Evolutionary conservation across 345 rosid genomes (phyloP), one percentile per base, ranked within the genome.

Genomic region (Limnanthes douglasii): DNA sequence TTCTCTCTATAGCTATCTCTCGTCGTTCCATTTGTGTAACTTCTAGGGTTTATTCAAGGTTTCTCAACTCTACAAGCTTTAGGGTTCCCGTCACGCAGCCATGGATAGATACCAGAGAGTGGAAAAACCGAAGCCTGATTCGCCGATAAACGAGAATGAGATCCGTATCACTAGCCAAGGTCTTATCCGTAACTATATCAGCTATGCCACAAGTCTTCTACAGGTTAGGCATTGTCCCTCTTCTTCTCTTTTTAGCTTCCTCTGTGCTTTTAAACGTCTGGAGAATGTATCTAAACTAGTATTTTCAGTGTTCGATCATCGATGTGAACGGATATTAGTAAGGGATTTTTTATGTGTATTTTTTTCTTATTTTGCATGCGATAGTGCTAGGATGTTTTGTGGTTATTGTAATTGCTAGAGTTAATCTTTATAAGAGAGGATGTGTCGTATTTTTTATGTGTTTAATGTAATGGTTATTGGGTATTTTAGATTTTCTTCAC

Each of bases 91-190:
- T 32, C 5, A 16, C 27, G 32, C 41, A 40, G 41, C 20, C 31
- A 88, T 88, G 97, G 97, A 88, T 50, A 71, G 83, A 53, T 83
- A 88, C 57, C 71, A 67, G 53, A 73, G 75, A 45, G 95, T 88
- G 4, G 95, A 73, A 54, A 88, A 64, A 45, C 83, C 72, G 8
- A 82, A 72, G 48, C 62, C 53, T 0, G 83, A 59, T 6, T 48
- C 70, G 4, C 85, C 92, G 43, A 84, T 88, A 8, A 79, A 66
- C 61, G 88, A 78, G 43, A 86, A 81, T 54, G 94, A 86, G 81
- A 83, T 88, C 66, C 90, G 95, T 36, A 83, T 88, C 74, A 88
- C 95, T 25, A 55, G 86, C 6, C 70, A 61, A 14, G 95, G 98
- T 5, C 74, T 71, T 30, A 73, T 84, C 54, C 60, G 94, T 1